Evolutionary conservation across 164 flowering plant genomes (phyloP), one percentile per base, ranked within the genome.

Genomic region (Aristolochia contorta): DNA sequence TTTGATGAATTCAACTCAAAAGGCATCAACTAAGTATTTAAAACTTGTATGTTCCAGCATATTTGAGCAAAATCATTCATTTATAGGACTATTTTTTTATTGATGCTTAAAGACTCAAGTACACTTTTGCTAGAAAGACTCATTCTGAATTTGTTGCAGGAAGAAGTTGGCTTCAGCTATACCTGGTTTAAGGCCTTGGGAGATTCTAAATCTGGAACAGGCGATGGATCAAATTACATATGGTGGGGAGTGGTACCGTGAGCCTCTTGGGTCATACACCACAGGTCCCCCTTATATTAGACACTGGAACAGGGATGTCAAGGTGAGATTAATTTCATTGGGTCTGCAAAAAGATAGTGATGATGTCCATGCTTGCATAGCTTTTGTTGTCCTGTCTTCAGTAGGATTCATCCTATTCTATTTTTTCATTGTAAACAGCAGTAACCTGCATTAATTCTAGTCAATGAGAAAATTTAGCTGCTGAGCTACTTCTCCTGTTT

Each of bases 151-250:
- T 16, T 56, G 18, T 23, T n/a, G 64, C 81, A 86, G 97, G 82
- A 63, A 57, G 10, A 67, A 77, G 48, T 62, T 89, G 80, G 77
- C 78, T 16, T 69, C 81, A 72, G 54, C 69, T 58, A 81, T 87
- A 45, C 98, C 98, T 48, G 89, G 86, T 18, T 72, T 92, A 68
- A 85, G 98, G 72, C 98, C 98, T 53, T 89, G 97, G 98, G 96
- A 92, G 71, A 93, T 89, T 69, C 67, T 86, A 22, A 89, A 90
- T 61, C 59, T 87, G 21, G 98, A 92, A 68, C 96, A 89, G 75
- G 96, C 98, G 14, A 89, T 92, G 98, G 89, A 87, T 69, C 79
- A 72, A 60, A 84, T 92, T 27, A 83, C 91, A 37, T 92, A 78
- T 74, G 74, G 69, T 53, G 91, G 96, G 43, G 66, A 82, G 69